A percentile compares a stretch with the other conserved stretches of the same genome.
phyloP scores from a whole-genome alignment of 1,139 yeast genomes.

The Arxiozyma bovina region DNA sequence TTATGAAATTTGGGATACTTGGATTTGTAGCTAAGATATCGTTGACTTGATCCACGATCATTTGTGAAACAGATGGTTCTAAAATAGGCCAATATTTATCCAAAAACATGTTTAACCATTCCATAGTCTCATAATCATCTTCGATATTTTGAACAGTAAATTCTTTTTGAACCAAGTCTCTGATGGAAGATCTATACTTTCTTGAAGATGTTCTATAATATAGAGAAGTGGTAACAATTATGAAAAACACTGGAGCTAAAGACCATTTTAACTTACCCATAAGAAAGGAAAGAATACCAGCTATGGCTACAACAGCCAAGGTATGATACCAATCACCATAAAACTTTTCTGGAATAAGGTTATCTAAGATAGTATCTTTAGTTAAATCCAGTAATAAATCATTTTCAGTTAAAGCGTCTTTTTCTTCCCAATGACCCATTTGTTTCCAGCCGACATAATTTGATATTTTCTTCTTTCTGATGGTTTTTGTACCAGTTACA shows the following conservation, averaged over 20 bases:
- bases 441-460: slow-evolving; percentile 89
- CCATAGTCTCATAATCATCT: slow-evolving; percentile 85
- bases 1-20: slow-evolving; percentile 75
- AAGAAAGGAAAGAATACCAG: slow-evolving; percentile 65
- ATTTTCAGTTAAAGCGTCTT: slow-evolving; percentile 52
- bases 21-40: slow-evolving; percentile 64
- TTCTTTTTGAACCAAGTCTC: slow-evolving; percentile 81
- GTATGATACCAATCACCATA: slow-evolving; percentile 97
- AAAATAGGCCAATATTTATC: slow-evolving; percentile 85
- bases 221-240: slow-evolving; percentile 51
- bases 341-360: slow-evolving; percentile 56
- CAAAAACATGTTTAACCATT: slow-evolving; percentile 83
- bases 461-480: slow-evolving; percentile 49
- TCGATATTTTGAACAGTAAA: slow-evolving; percentile 72
- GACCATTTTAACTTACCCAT: slow-evolving; percentile 72
- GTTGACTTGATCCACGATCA: slow-evolving; percentile 77
- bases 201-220: slow-evolving; percentile 78
- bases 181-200: slow-evolving; percentile 60
- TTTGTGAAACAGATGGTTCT: slow-evolving; percentile 85
- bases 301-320: slow-evolving; percentile 55
- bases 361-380: slow-evolving; percentile 61
- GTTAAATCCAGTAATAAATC: slow-evolving; percentile 66
- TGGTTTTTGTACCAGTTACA: slow-evolving; percentile 17
- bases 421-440: slow-evolving; percentile 76
- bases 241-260: slow-evolving; percentile 69